A percentile compares a stretch with the other conserved stretches of the same genome.
Conservation (phyloP, 345 rosid genomes). For the Linum trigynum region DNA sequence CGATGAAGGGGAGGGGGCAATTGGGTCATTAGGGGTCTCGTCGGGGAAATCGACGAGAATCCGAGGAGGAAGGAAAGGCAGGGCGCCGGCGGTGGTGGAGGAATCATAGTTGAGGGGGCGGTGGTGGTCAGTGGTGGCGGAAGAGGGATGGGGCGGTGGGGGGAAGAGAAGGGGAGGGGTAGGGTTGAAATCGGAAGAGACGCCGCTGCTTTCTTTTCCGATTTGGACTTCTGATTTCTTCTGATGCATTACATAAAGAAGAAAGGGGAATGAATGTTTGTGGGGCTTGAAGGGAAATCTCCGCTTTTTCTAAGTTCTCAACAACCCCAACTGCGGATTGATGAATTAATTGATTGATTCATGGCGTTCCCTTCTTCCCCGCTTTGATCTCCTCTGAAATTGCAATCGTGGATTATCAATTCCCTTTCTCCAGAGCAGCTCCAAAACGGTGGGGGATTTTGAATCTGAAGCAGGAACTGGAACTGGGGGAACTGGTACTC, state of each 20-base stretch:
- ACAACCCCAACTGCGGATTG: neutral
- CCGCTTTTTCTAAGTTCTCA: too few species aligned
- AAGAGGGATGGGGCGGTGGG: neutral
- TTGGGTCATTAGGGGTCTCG: conserved; percentile 32
- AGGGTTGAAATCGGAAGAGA: conserved; percentile 95
- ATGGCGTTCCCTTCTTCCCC: too few species aligned
- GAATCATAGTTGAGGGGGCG: neutral
- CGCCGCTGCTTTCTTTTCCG: conserved; percentile 99
- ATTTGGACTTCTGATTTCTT: conserved; percentile 97
- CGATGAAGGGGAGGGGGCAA: conserved; percentile 33
- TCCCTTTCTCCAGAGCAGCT: too few species aligned
- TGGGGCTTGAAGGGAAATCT: too few species aligned
- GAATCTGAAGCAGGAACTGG: neutral
- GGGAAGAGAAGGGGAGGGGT: conserved; percentile 39
- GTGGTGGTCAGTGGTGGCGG: conserved; percentile 12
- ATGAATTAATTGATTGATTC: neutral
- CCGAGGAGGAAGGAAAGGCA: conserved; percentile 16
- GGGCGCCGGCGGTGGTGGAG: conserved; percentile 3
- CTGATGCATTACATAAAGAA: conserved; percentile 82
- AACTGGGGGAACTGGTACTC: neutral
- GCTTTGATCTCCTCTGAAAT: too few species aligned
- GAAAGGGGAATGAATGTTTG: neutral
- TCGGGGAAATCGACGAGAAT: conserved; percentile 23
- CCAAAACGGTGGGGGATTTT: neutral
- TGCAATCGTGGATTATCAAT: too few species aligned